phyloP scores from a whole-genome alignment of 2,329 filamentous ascomycete species.

The Purpureocillium takamizusanense region DNA sequence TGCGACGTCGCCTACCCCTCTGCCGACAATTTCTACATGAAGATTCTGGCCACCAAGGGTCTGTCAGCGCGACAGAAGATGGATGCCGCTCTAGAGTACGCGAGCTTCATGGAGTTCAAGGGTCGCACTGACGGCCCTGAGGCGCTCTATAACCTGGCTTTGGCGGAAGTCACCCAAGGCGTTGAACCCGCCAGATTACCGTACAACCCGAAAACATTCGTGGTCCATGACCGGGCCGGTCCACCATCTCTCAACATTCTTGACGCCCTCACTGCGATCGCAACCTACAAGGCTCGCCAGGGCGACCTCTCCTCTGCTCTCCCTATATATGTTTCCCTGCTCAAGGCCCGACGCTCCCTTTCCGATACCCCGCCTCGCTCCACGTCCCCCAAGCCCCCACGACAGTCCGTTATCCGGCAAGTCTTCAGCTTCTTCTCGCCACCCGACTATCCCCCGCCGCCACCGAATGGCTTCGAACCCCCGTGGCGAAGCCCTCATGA shows the following conservation, averaged over 20 bases:
- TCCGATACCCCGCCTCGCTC: constrained; percentile 24
- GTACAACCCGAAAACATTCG: constrained; percentile 53
- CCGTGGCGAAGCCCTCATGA: constrained; percentile 56
- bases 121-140: constrained; percentile 53
- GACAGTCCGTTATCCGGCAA: constrained; percentile 10
- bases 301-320: constrained; percentile 62
- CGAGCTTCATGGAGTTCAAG: constrained; percentile 78
- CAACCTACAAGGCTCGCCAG: constrained; percentile 64
- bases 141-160: constrained; percentile 65
- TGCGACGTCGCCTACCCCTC: constrained; percentile 59
- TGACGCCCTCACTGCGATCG: constrained; percentile 65
- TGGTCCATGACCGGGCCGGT: constrained; percentile 51
- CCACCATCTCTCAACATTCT: constrained; percentile 66
- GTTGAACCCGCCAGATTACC: constrained; percentile 28
- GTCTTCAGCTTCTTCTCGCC: constrained; percentile 22
- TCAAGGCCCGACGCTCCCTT: constrained; percentile 64
- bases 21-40: constrained; percentile 72
- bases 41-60: constrained; percentile 70
- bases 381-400: constrained; percentile 4
- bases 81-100: constrained; percentile 74
- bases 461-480: constrained; percentile 58
- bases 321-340: constrained; percentile 75
- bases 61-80: constrained; percentile 72
- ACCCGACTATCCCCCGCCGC: constrained; percentile 61
- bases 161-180: constrained; percentile 61